Evolutionary conservation across 2,329 filamentous ascomycete genomes (phyloP), one percentile per base, ranked within the genome.

Genomic region (Cladosporium halotolerans): DNA sequence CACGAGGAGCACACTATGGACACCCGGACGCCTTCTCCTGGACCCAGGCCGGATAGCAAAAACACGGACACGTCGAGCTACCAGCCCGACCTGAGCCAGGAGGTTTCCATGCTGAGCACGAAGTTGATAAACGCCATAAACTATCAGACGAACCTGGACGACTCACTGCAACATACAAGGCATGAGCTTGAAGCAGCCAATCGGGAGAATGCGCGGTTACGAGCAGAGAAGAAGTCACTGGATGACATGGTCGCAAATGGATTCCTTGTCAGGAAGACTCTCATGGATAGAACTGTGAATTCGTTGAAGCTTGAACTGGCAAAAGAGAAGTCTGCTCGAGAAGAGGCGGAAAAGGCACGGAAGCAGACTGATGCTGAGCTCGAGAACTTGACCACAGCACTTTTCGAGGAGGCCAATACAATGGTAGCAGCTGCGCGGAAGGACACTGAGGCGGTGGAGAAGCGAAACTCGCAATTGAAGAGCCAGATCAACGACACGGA

Each of bases 61-160:
- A 63, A 66, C 64, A 23, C 51, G 10, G 54, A 56, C 66, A 79
- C 65, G 66, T 69, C 68, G 7, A 72, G 72, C 16, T 63, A 64
- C 58, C 79, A 83, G 61, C 80, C 80, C 16, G 82, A 85, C 62
- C 66, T 85, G 41, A 84, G 79, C 66, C 77, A 78, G 60, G 93
- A 97, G 71, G 89, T 99, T 28, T 88, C 92, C 7, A 84, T 88
- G 6, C 77, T 99, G 32, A 97, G 90, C 72, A 92, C 90, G 45
- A 99, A 99, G 71, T 83, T 99, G 58, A 92, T 99, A 63, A 92
- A 93, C 66, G 92, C 93, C 42, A 96, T 99, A 72, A 99, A 99
- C 68, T 87, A 95, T 70, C 91, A 96, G 71, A 96, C 91, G 7
- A 85, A 81, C 18, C 79, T 99, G 42, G 93, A 97, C 70, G 93